phyloP scores from a whole-genome alignment of 441 rosid genomes.

The Erodium trifolium region DNA sequence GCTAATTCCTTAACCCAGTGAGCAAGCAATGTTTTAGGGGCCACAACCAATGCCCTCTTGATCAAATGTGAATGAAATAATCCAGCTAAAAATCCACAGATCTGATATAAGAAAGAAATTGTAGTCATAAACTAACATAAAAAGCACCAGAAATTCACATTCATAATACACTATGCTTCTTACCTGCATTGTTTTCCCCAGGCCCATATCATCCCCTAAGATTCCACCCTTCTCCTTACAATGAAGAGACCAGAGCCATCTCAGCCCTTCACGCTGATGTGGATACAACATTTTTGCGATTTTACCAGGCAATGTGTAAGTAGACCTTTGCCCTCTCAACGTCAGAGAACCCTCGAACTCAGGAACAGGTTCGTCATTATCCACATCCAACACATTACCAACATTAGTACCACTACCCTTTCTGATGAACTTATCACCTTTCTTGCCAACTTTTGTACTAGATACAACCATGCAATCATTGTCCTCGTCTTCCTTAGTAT shows the following conservation, averaged over 20 bases:
- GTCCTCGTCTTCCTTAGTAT: conserved; percentile 30
- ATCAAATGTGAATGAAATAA: conserved; percentile 69
- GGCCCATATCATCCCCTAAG: conserved; percentile 95
- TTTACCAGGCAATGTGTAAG: conserved; percentile 46
- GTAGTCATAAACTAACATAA: conserved; percentile 15
- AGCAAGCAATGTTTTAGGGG: conserved; percentile 85
- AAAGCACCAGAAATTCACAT: background rate
- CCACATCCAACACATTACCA: conserved; percentile 26
- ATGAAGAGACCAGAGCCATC: conserved; percentile 93
- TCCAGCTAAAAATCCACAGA: conserved; percentile 90
- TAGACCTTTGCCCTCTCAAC: conserved; percentile 39
- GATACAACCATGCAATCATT: conserved; percentile 43
- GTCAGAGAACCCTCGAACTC: conserved; percentile 46
- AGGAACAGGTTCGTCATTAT: conserved; percentile 22
- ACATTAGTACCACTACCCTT: conserved; percentile 22
- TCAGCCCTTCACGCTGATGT: conserved; percentile 84
- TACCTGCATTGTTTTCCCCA: conserved; percentile 99
- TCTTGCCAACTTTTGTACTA: conserved; percentile 24
- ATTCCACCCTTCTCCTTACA: conserved; percentile 88
- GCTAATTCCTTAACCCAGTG: conserved; percentile 95
- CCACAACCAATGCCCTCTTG: conserved; percentile 73
- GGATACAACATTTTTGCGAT: conserved; percentile 63
- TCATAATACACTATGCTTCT: conserved; percentile 15
- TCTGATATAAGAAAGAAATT: conserved; percentile 35
- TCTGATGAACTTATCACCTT: conserved; percentile 18